These are phyloP conservation scores for Anisodus tanguticus DNA, from an alignment of 257 asterid genomes.

Conservation along the genomic window DNA sequence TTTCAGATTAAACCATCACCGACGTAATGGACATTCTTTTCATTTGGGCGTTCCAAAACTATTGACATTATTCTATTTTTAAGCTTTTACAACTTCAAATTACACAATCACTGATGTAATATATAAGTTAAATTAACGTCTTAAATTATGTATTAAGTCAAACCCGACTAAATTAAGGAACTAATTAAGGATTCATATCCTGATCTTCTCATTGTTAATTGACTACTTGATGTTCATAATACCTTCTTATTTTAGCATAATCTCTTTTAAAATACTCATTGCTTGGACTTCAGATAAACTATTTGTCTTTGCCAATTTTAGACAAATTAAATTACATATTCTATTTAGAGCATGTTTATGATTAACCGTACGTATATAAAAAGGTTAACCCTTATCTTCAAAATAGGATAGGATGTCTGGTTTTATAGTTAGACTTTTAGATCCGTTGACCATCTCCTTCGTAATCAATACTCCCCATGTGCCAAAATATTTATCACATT, in stretches of 20 bases:
- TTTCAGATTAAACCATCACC: too few species aligned
- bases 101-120: background rate
- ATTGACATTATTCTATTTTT: background rate
- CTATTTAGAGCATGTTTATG: background rate
- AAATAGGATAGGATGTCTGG: slow-evolving; percentile 1
- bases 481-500: too few species aligned
- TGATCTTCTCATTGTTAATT: background rate
- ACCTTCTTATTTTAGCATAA: background rate
- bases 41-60: too few species aligned
- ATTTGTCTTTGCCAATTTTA: background rate
- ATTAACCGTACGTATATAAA: background rate
- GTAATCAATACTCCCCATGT: background rate
- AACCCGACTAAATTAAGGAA: background rate
- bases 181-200: background rate
- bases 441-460: background rate
- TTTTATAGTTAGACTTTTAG: background rate
- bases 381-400: slow-evolving; percentile 12
- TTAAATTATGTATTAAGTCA: background rate
- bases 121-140: background rate
- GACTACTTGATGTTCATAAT: background rate
- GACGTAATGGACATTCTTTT: too few species aligned
- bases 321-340: background rate
- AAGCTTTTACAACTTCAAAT: background rate
- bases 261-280: background rate
- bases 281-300: background rate